These are phyloP conservation scores for Acacia pycnantha DNA, from an alignment of 331 rosid genomes.

Conservation along the genomic window DNA sequence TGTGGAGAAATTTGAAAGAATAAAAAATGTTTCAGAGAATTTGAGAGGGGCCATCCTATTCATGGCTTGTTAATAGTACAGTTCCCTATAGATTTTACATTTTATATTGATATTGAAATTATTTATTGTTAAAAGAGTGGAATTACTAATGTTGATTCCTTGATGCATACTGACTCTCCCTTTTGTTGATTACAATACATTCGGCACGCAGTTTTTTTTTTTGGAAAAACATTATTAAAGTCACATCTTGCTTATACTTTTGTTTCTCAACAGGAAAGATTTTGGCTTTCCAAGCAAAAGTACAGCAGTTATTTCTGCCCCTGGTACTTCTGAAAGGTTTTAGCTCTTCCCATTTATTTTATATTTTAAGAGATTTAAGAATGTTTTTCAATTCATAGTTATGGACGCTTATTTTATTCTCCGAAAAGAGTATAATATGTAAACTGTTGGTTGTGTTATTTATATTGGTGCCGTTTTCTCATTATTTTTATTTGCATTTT, in stretches of 20 bases:
- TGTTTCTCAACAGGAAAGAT: conserved; percentile 51
- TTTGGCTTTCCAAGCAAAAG: conserved; percentile 58
- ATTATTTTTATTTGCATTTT: not conserved
- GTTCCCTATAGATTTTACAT: no score
- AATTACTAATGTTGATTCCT: not conserved
- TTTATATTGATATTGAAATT: no score
- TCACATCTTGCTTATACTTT: conserved; percentile 27
- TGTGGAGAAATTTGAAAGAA: not conserved
- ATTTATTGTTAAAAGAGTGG: not conserved
- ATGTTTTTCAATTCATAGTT: not conserved
- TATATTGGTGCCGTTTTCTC: conserved; percentile 13
- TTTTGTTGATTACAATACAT: not conserved
- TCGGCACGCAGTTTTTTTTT: not conserved
- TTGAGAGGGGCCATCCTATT: not conserved
- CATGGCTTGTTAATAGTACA: not conserved
- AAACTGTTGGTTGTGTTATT: conserved; percentile 2
- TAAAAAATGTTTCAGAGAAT: not conserved
- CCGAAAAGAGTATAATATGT: not conserved
- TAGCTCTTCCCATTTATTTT: conserved; percentile 25
- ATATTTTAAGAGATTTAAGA: conserved; percentile 15
- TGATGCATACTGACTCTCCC: not conserved
- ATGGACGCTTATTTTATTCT: not conserved
- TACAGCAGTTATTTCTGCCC: conserved; percentile 49
- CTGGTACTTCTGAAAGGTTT: conserved; percentile 89
- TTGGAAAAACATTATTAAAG: conserved; percentile 3